Evolutionary conservation across 2,329 filamentous ascomycete genomes (phyloP).

Genomic region (Penicillium sp.): DNA sequence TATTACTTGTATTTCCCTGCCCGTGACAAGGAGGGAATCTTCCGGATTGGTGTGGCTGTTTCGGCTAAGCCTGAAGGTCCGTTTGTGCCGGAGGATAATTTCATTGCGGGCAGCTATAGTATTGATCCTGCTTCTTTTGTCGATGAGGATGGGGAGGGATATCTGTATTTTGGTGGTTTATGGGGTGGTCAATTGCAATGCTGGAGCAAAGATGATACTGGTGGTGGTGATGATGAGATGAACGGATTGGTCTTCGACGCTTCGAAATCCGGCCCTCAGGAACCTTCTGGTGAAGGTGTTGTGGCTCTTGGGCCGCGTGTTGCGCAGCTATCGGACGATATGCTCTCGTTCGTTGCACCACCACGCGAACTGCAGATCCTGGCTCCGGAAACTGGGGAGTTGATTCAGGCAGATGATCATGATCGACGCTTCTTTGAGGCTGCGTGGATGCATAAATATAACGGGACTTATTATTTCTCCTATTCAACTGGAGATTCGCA

Average conservation of each 20-base stretch:
- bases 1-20: slow-evolving; percentile 80
- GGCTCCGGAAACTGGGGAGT: slow-evolving; percentile 58
- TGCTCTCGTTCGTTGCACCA: slow-evolving; percentile 59
- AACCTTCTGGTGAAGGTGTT: slow-evolving; percentile 58
- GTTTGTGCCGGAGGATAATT: slow-evolving; percentile 64
- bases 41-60: slow-evolving; percentile 73
- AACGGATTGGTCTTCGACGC: slow-evolving; percentile 55
- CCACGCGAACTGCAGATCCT: slow-evolving; percentile 65
- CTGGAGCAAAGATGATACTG: slow-evolving; percentile 47
- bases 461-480: slow-evolving; percentile 70
- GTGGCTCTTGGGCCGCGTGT: slow-evolving; percentile 66
- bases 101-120: slow-evolving; percentile 69
- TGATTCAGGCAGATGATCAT: slow-evolving; percentile 67
- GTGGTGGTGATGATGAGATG: not conserved
- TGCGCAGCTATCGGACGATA: slow-evolving; percentile 63
- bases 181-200: slow-evolving; percentile 82
- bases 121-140: slow-evolving; percentile 78
- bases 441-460: slow-evolving; percentile 74
- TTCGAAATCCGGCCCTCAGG: slow-evolving; percentile 56
- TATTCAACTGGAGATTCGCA: slow-evolving; percentile 80
- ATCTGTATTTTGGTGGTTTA: slow-evolving; percentile 75
- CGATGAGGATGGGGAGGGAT: slow-evolving; percentile 64
- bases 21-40: slow-evolving; percentile 67
- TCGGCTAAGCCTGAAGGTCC: slow-evolving; percentile 66
- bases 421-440: slow-evolving; percentile 77